Percentiles rank a stretch among this genome's conserved stretches.
These are phyloP conservation scores for Xylariales sp. DNA, from an alignment of 2,329 filamentous ascomycete species.

Conservation along the genomic window DNA sequence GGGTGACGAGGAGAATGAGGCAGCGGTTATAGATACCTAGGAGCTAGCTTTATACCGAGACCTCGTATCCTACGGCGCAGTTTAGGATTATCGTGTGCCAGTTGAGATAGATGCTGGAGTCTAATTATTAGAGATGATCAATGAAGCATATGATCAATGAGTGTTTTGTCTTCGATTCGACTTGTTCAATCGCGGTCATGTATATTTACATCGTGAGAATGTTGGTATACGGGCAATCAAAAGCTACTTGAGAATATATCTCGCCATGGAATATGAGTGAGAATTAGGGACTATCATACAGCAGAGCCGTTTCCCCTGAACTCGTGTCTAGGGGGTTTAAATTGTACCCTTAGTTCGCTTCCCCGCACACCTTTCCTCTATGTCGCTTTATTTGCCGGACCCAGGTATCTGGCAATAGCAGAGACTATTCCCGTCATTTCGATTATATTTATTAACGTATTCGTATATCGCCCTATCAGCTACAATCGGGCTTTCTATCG, in stretches of 20 bases:
- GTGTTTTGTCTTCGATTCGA: background rate
- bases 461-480: too few species aligned
- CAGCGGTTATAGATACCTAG: constrained; percentile 1
- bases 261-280: background rate
- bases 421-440: too few species aligned
- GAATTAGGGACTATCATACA: background rate
- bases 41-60: background rate
- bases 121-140: background rate
- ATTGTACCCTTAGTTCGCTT: background rate
- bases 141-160: constrained; percentile 2
- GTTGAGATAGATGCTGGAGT: background rate
- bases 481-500: too few species aligned
- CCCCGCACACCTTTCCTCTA: background rate
- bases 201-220: background rate
- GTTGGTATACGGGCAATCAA: background rate
- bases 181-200: background rate
- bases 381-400: too few species aligned
- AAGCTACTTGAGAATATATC: background rate
- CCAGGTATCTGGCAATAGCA: too few species aligned
- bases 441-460: too few species aligned
- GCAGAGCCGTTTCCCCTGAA: background rate
- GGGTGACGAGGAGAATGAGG: constrained; percentile 41
- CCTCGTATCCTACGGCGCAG: background rate
- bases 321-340: background rate
- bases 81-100: constrained; percentile 13